Evolutionary conservation across 352 stramenopile genomes (phyloP).

Genomic region (Phytophthora meadii): DNA sequence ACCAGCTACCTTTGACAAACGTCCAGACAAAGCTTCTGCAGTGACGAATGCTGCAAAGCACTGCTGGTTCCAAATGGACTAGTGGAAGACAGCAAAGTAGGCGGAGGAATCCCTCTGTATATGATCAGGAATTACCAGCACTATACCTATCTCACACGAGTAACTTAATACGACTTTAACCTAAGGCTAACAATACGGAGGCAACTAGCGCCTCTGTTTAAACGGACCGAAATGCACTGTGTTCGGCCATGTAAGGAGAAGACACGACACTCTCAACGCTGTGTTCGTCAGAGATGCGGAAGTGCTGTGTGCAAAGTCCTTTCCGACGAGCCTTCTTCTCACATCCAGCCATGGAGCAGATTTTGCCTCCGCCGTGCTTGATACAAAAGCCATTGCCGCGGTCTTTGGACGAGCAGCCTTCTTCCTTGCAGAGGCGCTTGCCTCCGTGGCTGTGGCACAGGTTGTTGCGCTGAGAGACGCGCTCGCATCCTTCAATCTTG

Average conservation of each 20-base stretch:
- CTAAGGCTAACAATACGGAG: slow-evolving; percentile 32
- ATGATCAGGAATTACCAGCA: slow-evolving; percentile 21
- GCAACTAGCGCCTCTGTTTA: slow-evolving; percentile 16
- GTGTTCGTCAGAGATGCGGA: slow-evolving; percentile 59
- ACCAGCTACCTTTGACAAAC: slow-evolving; percentile 1
- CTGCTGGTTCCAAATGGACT: not conserved
- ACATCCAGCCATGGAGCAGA: slow-evolving; percentile 76
- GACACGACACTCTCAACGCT: slow-evolving; percentile 17
- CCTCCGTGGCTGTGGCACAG: slow-evolving; percentile 84
- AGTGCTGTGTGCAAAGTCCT: slow-evolving; percentile 85
- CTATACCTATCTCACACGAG: slow-evolving; percentile 33
- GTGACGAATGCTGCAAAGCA: slow-evolving; percentile 1
- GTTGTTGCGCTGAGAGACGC: slow-evolving; percentile 86
- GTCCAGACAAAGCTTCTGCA: not conserved
- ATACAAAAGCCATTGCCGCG: slow-evolving; percentile 87
- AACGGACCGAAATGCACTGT: slow-evolving; percentile 30
- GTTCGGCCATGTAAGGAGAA: slow-evolving; percentile 27
- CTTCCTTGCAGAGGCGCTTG: slow-evolving; percentile 85
- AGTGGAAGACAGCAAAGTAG: not conserved
- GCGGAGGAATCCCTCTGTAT: slow-evolving; percentile 12
- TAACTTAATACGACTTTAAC: slow-evolving; percentile 40
- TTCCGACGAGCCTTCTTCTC: slow-evolving; percentile 87
- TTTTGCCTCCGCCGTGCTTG: slow-evolving; percentile 84
- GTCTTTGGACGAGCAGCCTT: slow-evolving; percentile 80
- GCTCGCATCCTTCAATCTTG: slow-evolving; percentile 83